phyloP scores from a whole-genome alignment of 495 filamentous ascomycete genomes.

The Opeltia flavorubescens region DNA sequence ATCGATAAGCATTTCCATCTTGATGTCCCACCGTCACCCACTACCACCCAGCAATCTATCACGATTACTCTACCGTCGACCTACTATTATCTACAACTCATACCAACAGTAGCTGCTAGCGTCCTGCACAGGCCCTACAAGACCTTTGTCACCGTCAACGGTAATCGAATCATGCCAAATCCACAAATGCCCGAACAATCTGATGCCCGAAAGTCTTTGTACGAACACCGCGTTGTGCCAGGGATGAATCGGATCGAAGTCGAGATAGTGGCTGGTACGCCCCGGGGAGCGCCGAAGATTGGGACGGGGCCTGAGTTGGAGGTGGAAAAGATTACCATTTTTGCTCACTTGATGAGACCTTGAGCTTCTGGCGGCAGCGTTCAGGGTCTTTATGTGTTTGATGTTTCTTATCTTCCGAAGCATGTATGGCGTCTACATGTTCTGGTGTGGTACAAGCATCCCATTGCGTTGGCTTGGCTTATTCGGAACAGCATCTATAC shows the following conservation, averaged over 20 bases:
- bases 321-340: constrained; percentile 52
- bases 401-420: no score
- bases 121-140: constrained; percentile 47
- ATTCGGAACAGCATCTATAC: no score
- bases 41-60: constrained; percentile 49
- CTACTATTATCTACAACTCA: constrained; percentile 52
- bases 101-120: constrained; percentile 40
- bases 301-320: constrained; percentile 45
- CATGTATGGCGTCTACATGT: no score
- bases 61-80: constrained; percentile 48
- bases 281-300: constrained; percentile 37
- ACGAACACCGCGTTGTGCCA: constrained; percentile 44
- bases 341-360: constrained; percentile 35
- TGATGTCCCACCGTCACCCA: constrained; percentile 45
- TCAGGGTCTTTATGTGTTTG: no score
- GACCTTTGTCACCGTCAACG: constrained; percentile 44
- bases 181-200: constrained; percentile 31
- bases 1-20: constrained; percentile 36
- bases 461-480: no score
- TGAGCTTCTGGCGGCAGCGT: no score
- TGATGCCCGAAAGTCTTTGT: constrained; percentile 34
- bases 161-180: constrained; percentile 28
- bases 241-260: constrained; percentile 51
- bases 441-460: no score
- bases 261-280: constrained; percentile 47